A percentile compares a stretch with the other conserved stretches of the same genome.
Conservation (phyloP, 305 asterid species). For the Fraxinus greggii region DNA sequence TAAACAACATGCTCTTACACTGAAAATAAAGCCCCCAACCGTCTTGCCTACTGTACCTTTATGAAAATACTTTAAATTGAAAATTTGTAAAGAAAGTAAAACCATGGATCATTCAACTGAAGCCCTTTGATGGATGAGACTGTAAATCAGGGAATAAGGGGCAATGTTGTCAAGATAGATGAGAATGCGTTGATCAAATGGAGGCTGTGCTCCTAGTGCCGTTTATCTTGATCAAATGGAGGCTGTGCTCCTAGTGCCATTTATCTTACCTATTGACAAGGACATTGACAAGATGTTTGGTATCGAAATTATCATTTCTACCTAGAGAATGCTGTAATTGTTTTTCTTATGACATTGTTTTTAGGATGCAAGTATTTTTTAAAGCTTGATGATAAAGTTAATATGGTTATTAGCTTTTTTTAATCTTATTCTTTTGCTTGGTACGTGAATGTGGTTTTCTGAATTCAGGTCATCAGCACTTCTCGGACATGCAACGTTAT, state of each 20-base stretch:
- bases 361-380: constrained; percentile 6
- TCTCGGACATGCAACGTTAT: constrained; percentile 96
- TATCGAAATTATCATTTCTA: background rate
- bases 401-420: constrained; percentile 13
- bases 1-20: background rate
- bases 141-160: background rate
- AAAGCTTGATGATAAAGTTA: background rate
- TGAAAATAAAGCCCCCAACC: background rate
- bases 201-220: background rate
- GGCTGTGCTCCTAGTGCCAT: background rate
- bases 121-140: background rate
- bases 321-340: background rate
- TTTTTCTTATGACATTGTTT: background rate
- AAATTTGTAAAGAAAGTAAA: background rate
- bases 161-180: background rate
- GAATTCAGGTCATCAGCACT: constrained; percentile 88
- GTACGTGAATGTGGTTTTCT: constrained; percentile 20
- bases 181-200: background rate
- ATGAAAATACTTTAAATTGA: background rate
- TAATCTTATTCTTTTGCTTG: constrained; percentile 20
- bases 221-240: background rate
- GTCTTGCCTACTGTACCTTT: background rate
- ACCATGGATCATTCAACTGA: background rate
- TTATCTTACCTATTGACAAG: background rate
- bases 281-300: background rate